A percentile compares a stretch with the other conserved stretches of the same genome.
phyloP scores from a whole-genome alignment of 345 rosid species.

The Linum lewisii region DNA sequence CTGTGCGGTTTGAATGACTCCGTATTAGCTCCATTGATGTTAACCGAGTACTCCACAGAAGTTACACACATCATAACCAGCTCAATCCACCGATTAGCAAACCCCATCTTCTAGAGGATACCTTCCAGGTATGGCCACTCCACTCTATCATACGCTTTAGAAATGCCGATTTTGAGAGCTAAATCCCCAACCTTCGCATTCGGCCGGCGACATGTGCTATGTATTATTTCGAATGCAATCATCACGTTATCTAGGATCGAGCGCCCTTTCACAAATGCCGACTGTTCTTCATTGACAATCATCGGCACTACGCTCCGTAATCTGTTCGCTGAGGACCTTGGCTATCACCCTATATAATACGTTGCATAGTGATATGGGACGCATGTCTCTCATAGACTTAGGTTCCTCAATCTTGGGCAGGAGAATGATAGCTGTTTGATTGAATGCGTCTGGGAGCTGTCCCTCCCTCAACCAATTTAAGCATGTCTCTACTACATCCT shows the following conservation, averaged over 20 bases:
- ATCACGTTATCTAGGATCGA: not conserved
- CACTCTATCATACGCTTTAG: not conserved
- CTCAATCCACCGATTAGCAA: not conserved
- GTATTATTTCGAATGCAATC: not conserved
- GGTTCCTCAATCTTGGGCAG: not conserved
- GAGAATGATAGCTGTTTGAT: not conserved
- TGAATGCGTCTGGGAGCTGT: not conserved
- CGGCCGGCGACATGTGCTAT: too few species aligned
- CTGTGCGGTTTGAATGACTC: not conserved
- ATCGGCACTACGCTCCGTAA: too few species aligned
- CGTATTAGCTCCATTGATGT: not conserved
- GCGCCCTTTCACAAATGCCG: too few species aligned
- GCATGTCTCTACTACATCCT: not conserved
- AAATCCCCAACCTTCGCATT: not conserved
- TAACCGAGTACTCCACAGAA: not conserved
- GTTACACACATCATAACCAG: not conserved
- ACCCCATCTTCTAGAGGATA: not conserved
- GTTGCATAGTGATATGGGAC: too few species aligned
- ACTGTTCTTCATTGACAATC: too few species aligned
- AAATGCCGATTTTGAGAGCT: not conserved
- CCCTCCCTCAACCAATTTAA: not conserved
- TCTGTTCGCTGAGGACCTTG: too few species aligned
- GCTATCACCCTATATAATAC: too few species aligned
- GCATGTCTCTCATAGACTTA: not conserved
- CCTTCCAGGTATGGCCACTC: not conserved